Evolutionary conservation across 805 yeast species (phyloP).

Genomic region (Sugiyamaella americana): DNA sequence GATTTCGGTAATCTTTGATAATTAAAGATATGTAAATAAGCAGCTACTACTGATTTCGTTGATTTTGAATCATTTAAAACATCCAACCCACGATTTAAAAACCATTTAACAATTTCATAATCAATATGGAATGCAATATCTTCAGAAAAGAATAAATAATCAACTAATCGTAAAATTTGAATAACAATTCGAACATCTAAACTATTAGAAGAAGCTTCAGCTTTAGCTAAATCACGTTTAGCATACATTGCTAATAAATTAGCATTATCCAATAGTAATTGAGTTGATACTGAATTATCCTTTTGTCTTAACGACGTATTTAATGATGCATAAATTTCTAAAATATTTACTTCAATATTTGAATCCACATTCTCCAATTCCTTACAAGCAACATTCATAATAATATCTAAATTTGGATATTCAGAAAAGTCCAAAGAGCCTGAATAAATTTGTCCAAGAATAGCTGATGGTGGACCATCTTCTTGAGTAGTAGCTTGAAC

Average conservation of each 20-base stretch:
- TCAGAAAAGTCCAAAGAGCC: conserved; percentile 10
- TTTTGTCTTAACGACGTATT: conserved; percentile 12
- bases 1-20: conserved; percentile 17
- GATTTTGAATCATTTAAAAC: conserved; percentile 14
- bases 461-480: neutral
- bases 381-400: conserved; percentile 12
- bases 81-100: conserved; percentile 16
- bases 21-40: conserved; percentile 21
- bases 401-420: conserved; percentile 10
- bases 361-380: conserved; percentile 6
- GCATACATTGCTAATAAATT: conserved; percentile 12
- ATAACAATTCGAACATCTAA: conserved; percentile 14
- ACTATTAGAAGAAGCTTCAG: conserved; percentile 11
- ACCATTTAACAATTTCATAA: conserved; percentile 15
- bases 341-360: neutral
- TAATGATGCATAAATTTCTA: conserved; percentile 15
- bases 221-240: conserved; percentile 15
- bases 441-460: conserved; percentile 14
- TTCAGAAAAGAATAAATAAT: conserved; percentile 16
- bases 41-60: conserved; percentile 16
- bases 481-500: neutral
- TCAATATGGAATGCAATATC: conserved; percentile 16
- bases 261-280: conserved; percentile 12
- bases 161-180: conserved; percentile 18
- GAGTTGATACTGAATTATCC: conserved; percentile 12